Percentiles rank a stretch among this genome's conserved stretches.
These are phyloP conservation scores for Sporothrix globosa DNA, from an alignment of 2,329 filamentous ascomycete species.

Conservation along the genomic window DNA sequence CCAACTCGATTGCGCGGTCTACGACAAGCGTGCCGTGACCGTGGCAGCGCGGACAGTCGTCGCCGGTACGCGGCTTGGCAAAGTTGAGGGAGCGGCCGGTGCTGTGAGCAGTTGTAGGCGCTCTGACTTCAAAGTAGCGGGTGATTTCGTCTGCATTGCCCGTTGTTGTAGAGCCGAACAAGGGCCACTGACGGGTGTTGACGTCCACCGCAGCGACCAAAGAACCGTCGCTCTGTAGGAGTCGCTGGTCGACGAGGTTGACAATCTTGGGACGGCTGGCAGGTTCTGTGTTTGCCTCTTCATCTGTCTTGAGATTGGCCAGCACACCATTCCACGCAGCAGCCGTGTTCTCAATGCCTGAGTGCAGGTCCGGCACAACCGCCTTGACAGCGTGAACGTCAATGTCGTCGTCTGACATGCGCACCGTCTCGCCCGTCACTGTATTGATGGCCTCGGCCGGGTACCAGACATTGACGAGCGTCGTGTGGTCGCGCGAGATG, in stretches of 20 bases:
- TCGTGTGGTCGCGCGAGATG: slow-evolving; percentile 68
- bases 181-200: slow-evolving; percentile 30
- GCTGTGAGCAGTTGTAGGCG: not conserved
- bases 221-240: slow-evolving; percentile 33
- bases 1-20: slow-evolving; percentile 81
- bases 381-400: slow-evolving; percentile 66
- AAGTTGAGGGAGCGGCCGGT: slow-evolving; percentile 58
- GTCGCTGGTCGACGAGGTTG: slow-evolving; percentile 47
- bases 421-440: slow-evolving; percentile 34
- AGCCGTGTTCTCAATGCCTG: slow-evolving; percentile 63
- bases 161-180: not conserved
- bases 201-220: not conserved
- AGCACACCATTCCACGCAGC: slow-evolving; percentile 52
- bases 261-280: slow-evolving; percentile 38
- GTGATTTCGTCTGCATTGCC: not conserved
- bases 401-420: slow-evolving; percentile 44
- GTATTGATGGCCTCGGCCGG: slow-evolving; percentile 44
- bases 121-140: not conserved
- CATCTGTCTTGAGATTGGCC: slow-evolving; percentile 36
- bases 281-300: slow-evolving; percentile 30
- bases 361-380: slow-evolving; percentile 68
- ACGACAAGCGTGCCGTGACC: slow-evolving; percentile 62
- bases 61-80: slow-evolving; percentile 66
- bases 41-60: slow-evolving; percentile 72
- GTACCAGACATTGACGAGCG: slow-evolving; percentile 72